These are phyloP conservation scores for Fusarium ramigenum DNA, from an alignment of 2,329 filamentous ascomycete genomes.

Conservation along the genomic window DNA sequence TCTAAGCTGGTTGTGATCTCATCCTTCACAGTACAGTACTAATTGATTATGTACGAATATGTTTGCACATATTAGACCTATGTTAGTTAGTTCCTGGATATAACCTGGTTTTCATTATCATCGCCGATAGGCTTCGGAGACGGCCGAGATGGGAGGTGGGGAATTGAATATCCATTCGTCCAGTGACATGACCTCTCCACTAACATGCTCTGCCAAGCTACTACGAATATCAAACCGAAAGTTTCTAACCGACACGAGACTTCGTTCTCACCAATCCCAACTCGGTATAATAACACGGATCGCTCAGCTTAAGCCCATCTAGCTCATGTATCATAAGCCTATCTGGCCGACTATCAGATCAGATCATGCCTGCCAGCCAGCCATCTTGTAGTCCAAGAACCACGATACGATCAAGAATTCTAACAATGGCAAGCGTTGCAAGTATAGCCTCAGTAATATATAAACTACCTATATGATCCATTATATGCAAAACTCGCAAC, in stretches of 20 bases:
- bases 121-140: slow-evolving; percentile 21
- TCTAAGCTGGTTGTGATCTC: background rate
- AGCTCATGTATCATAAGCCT: background rate
- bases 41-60: background rate
- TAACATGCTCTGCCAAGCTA: slow-evolving; percentile 24
- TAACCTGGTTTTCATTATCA: background rate
- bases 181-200: slow-evolving; percentile 6
- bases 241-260: slow-evolving; percentile 19
- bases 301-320: background rate
- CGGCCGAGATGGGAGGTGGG: slow-evolving; percentile 12
- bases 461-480: slow-evolving; percentile 27
- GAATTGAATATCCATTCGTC: slow-evolving; percentile 1
- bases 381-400: background rate
- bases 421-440: background rate
- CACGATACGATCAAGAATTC: background rate
- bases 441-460: slow-evolving; percentile 13
- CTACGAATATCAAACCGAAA: slow-evolving; percentile 5
- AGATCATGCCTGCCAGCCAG: background rate
- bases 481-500: slow-evolving; percentile 25
- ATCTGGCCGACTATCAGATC: background rate
- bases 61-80: background rate
- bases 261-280: slow-evolving; percentile 14
- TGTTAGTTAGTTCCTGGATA: slow-evolving; percentile 4
- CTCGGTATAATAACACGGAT: background rate
- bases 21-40: background rate